Base-by-base conservation (phyloP, 116 monocot genomes). In the Dioscorea cayenensis region DNA sequence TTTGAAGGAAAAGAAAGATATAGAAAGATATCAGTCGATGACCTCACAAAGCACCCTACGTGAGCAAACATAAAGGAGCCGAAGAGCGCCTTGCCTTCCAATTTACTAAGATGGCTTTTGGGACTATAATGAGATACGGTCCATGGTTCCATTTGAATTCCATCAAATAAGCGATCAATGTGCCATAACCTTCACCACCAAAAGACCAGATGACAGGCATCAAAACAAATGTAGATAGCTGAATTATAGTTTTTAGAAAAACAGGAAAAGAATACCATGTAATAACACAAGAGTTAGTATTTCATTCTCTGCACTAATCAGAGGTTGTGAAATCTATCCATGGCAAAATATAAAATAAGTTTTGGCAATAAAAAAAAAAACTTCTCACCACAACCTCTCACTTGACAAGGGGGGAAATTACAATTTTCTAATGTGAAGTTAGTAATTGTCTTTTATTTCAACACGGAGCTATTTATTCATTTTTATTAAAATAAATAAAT, bases 101-200 rank as follows among this genome's bases (percentile, higher is more conserved):
- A 70, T 93, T 97, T 18, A 97, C 88, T 73, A 97, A 76, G 64
- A 97, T 90, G 70, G 97, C 97, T 86, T 97, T 97, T 66, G 97
- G 97, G 64, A 93, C 97, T 74, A 97, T 90, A 63, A 97, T 97
- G 22, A 97, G 90, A 85, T 97, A 94, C 19, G 97, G 97, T 12
- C 97, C 97, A 80, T 97, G 90, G 71, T 97, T 97, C 28, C 90
- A 88, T 82, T 97, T 97, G 75, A 93, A 97, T 73, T 97, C 97
- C 94, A 97, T 97, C 71, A 97, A 81, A 72, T 93, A 93, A 23
- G 97, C 97, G 85, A 97, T 85, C 81, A 97, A 85, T 63, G 97
- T n/a, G n/a, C 84, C 94, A 97, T 93, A 50, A 97, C 97, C 97
- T 97, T 65, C 6, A 49, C 29, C 62, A 20, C n/a, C n/a, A n/a